A percentile compares a stretch with the other conserved stretches of the same genome.
Evolutionary conservation across 352 stramenopile species (phyloP).

Genomic region (Pilasporangium apinafurcum): DNA sequence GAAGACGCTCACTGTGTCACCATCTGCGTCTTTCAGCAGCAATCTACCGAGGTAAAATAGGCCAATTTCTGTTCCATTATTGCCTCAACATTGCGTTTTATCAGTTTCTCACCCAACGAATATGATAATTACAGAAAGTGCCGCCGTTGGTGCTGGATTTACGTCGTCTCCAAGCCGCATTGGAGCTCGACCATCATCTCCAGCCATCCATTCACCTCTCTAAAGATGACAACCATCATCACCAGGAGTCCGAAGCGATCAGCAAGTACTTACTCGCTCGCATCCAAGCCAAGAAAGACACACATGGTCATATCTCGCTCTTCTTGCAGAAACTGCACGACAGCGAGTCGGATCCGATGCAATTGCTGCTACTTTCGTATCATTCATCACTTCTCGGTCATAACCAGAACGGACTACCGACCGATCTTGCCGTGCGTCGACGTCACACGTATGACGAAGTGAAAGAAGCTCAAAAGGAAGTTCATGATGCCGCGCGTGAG

Average conservation of each 20-base stretch:
- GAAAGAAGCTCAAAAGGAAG: constrained; percentile 65
- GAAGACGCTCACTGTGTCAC: constrained; percentile 75
- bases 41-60: constrained; percentile 19
- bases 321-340: constrained; percentile 67
- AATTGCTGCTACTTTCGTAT: constrained; percentile 14
- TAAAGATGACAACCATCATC: constrained; percentile 5
- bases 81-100: neutral
- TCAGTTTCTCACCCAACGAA: constrained; percentile 3
- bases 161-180: constrained; percentile 29
- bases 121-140: constrained; percentile 21
- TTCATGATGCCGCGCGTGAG: constrained; percentile 52
- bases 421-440: constrained; percentile 50
- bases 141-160: constrained; percentile 51
- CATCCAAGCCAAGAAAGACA: constrained; percentile 54
- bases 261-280: constrained; percentile 70
- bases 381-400: constrained; percentile 1
- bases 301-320: constrained; percentile 32
- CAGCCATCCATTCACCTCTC: neutral
- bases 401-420: constrained; percentile 21
- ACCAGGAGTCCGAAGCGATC: constrained; percentile 28
- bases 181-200: constrained; percentile 21
- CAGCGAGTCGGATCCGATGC: constrained; percentile 46
- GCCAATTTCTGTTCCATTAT: neutral
- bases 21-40: constrained; percentile 55
- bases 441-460: constrained; percentile 80